Evolutionary conservation across 306 rosid genomes (phyloP), one percentile per base, ranked within the genome.

Genomic region (Rubus parviflorus): DNA sequence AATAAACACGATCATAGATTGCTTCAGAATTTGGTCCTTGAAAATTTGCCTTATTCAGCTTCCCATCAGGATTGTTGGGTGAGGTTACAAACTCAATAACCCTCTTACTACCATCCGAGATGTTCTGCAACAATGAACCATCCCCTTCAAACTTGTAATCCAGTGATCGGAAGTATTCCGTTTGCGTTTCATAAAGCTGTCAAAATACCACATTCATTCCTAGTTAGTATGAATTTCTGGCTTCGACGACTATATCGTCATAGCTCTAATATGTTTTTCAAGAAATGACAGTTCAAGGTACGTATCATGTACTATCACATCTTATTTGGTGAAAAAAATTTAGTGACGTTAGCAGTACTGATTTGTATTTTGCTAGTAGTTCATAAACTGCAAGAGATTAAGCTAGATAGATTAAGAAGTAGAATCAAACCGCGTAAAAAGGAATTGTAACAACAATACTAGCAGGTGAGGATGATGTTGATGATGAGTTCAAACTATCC

Each of bases 1-100:
- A 83, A 65, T 89, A 89, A 53, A 86, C 89, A 3, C 40, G 81
- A 61, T 87, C 89, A 30, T 85, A 3, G 2, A 89, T 83, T 38
- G 82, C 25, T 67, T 67, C 76, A 1, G 54, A 82, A 56, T 83
- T 85, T 37, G 85, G 70, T 0, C 89, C 87, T 0, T 74, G 7
- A 60, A 87, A 78, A 38, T 73, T 72, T 47, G 70, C 83, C 41
- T 73, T 22, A 0, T 35, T 87, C 63, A 82, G 76, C 68, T 80
- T 53, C 9, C 91, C 93, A 43, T 89, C 93, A 3, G 93, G 93
- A 80, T 87, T 89, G 68, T 80, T 89, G 45, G 93, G 93, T 70
- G 93, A 85, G 37, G 91, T 85, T 11, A 89, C 93, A 16, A 89
- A 81, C 80, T 87, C 93, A 37, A 89, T 80, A 8, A 87, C 71